These are phyloP conservation scores for Dactylellina haptotyla DNA, from an alignment of 2,329 filamentous ascomycete genomes.

Conservation along the genomic window DNA sequence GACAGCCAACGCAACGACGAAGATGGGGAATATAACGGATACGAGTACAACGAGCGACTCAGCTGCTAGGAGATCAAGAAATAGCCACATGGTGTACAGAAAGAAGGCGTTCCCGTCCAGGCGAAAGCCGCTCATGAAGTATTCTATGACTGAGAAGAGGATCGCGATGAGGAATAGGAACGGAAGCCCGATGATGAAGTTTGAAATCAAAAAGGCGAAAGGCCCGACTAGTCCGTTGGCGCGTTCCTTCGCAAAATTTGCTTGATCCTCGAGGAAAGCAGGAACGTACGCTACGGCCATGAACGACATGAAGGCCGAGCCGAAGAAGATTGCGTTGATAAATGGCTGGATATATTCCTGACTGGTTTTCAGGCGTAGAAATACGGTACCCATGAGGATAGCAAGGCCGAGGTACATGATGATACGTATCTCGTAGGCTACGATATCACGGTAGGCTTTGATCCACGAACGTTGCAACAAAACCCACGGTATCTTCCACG, in stretches of 20 bases:
- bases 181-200: conserved; percentile 75
- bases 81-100: conserved; percentile 82
- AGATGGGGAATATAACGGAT: conserved; percentile 76
- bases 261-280: conserved; percentile 79
- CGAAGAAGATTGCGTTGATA: conserved; percentile 75
- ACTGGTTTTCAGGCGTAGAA: conserved; percentile 74
- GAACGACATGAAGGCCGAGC: conserved; percentile 76
- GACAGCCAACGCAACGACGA: conserved; percentile 80
- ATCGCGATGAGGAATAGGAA: conserved; percentile 77
- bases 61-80: conserved; percentile 81
- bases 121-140: conserved; percentile 81
- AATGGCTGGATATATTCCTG: conserved; percentile 81
- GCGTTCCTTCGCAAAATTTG: conserved; percentile 78
- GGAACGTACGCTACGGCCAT: conserved; percentile 88
- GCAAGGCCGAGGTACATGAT: conserved; percentile 67
- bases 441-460: conserved; percentile 83
- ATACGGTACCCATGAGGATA: conserved; percentile 88
- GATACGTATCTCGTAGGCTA: conserved; percentile 82
- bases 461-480: conserved; percentile 81
- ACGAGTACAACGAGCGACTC: conserved; percentile 84
- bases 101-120: conserved; percentile 74
- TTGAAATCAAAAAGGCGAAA: conserved; percentile 76
- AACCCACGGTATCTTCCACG: conserved; percentile 65
- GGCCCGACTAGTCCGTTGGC: conserved; percentile 83
- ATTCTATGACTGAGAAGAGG: conserved; percentile 71